A percentile compares a stretch with the other conserved stretches of the same genome.
Conservation (phyloP, 768 basidiomycete species). For the Gyrodon lividus region DNA sequence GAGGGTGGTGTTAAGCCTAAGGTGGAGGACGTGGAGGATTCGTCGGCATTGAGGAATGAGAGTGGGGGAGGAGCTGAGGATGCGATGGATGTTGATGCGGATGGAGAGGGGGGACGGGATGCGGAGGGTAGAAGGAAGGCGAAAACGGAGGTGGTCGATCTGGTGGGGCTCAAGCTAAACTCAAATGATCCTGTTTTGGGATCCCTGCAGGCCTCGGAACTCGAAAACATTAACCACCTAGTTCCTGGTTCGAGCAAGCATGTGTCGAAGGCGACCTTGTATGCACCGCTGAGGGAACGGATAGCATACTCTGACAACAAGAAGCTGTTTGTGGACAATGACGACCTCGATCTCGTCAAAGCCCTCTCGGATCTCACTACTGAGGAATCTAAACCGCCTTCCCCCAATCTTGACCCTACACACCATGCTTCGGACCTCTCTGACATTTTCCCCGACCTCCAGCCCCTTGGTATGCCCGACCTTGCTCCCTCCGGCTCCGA, state of each 20-base stretch:
- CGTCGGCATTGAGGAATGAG: conserved; percentile 36
- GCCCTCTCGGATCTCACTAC: conserved; percentile 43
- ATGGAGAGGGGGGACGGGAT: conserved; percentile 4
- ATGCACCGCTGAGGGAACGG: conserved; percentile 57
- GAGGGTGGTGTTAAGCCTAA: conserved; percentile 42
- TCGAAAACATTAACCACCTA: conserved; percentile 24
- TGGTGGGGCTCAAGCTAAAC: conserved; percentile 48
- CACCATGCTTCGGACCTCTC: conserved; percentile 48
- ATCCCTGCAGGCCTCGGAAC: conserved; percentile 40
- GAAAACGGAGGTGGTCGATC: conserved; percentile 26
- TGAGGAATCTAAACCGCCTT: conserved; percentile 14
- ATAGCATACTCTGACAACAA: conserved; percentile 46
- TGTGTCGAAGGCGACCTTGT: conserved; percentile 42
- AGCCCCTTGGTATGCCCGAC: conserved; percentile 57
- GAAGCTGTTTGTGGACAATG: conserved; percentile 54
- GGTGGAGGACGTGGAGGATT: conserved; percentile 58
- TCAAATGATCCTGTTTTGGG: conserved; percentile 56
- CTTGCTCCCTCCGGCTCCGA: conserved; percentile 34
- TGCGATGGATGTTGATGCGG: conserved; percentile 38
- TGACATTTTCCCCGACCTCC: conserved; percentile 84
- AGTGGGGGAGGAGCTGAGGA: conserved; percentile 16
- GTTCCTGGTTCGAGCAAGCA: conserved; percentile 34
- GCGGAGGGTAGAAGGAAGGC: conserved; percentile 19
- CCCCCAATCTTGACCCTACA: conserved; percentile 22
- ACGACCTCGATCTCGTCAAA: conserved; percentile 50